Conservation (phyloP, 495 filamentous ascomycete genomes). For the Pyronema domesticum region DNA sequence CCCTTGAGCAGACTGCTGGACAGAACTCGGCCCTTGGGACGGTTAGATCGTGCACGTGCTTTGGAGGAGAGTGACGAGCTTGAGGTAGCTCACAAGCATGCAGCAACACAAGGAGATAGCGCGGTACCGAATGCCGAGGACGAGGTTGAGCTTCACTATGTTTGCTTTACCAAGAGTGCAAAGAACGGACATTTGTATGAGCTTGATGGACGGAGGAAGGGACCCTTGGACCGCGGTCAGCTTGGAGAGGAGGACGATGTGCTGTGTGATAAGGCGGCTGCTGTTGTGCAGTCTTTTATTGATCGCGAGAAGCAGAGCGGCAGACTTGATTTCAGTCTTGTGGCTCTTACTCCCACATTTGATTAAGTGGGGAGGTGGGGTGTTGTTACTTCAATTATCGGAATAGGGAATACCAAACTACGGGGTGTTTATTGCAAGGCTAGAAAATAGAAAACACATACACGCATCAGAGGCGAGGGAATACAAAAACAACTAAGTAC, state of each 20-base stretch:
- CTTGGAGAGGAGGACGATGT: constrained; percentile 49
- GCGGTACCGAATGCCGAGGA: constrained; percentile 47
- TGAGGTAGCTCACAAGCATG: constrained; percentile 53
- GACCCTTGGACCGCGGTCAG: constrained; percentile 51
- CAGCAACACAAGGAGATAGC: constrained; percentile 55
- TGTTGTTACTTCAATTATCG: too few species aligned
- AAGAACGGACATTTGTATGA: constrained; percentile 59
- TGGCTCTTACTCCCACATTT: constrained; percentile 30
- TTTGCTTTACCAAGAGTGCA: constrained; percentile 62
- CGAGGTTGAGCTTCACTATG: constrained; percentile 62
- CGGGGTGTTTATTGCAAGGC: too few species aligned
- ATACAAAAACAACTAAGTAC: too few species aligned
- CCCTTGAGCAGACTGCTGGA: constrained; percentile 18
- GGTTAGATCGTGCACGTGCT: constrained; percentile 44
- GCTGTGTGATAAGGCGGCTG: constrained; percentile 45
- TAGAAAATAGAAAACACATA: too few species aligned
- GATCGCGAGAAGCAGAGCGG: constrained; percentile 33
- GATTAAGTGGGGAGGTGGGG: constrained; percentile 2
- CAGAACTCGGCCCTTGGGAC: constrained; percentile 29
- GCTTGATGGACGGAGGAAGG: constrained; percentile 57
- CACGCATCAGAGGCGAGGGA: too few species aligned
- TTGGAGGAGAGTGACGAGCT: constrained; percentile 55
- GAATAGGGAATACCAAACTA: too few species aligned
- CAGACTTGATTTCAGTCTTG: constrained; percentile 39
- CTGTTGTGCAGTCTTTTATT: constrained; percentile 38